phyloP scores from a whole-genome alignment of 2,329 filamentous ascomycete genomes.

The Alternaria brassicicola region DNA sequence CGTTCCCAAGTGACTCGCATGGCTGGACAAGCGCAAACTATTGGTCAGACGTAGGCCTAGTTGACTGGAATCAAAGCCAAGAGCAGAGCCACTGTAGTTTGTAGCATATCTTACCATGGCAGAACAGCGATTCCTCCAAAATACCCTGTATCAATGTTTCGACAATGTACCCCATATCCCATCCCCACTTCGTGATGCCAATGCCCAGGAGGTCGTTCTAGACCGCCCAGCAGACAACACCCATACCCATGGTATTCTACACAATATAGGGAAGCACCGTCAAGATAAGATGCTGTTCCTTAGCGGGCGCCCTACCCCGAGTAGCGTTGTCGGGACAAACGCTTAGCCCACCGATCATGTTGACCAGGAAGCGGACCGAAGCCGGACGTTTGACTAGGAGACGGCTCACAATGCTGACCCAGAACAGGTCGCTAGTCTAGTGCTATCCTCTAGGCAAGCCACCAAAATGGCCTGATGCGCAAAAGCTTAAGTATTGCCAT shows the following conservation, averaged over 20 bases:
- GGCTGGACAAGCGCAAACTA: no score
- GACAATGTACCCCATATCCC: no score
- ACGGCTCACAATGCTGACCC: neutral
- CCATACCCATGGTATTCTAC: neutral
- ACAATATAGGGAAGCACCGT: neutral
- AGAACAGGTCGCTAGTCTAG: neutral
- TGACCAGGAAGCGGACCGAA: neutral
- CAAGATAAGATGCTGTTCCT: neutral
- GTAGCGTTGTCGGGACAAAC: neutral
- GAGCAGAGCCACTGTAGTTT: no score
- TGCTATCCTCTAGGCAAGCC: neutral
- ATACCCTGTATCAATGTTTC: no score
- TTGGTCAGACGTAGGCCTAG: no score
- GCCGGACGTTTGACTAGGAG: neutral
- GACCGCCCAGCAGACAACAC: neutral
- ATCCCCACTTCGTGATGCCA: neutral
- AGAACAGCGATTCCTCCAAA: no score
- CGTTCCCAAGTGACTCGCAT: neutral
- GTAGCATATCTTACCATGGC: neutral
- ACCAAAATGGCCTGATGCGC: neutral
- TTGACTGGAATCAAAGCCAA: no score
- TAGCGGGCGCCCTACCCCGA: neutral
- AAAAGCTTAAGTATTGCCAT: neutral
- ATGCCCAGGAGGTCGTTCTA: neutral
- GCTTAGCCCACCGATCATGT: neutral